Base-by-base conservation (phyloP, 331 rosid species). In the Acacia pycnantha region DNA sequence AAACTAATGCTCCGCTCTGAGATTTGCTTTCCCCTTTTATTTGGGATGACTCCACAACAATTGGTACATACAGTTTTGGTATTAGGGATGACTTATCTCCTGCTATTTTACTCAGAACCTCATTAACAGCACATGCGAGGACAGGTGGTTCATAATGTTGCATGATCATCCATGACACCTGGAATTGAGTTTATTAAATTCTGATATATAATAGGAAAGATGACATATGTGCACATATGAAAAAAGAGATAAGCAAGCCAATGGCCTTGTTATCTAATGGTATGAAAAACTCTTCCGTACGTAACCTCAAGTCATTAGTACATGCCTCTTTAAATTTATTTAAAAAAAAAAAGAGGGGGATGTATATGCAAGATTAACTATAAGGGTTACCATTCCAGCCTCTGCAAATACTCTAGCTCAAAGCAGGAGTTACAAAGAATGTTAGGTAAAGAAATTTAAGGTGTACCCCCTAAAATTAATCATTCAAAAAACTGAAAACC, bases 111-210 rank as follows among this genome's bases (percentile, higher is more conserved):
- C 83, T 67, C 1, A 94, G 93, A 72, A 92, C 87, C 87, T 92
- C 97, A 77, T 82, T 85, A 43, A 94, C 69, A 65, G 92, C 94
- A 71, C 98, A 92, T 62, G 90, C 93, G 56, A 92, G 89, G 61
- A 87, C 69, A 21, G 98, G 98, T 31, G 94, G 90, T 79, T 88
- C 97, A 53, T 88, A 85, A 75, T 76, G 85, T 85, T 91, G 87
- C 92, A 92, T 70, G 67, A 86, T 84, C 84, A 92, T 78, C 69
- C 91, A 21, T 11, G 95, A 90, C n/a, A 92, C 94, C 98, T 94
- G 90, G 84, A 77, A 70, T 79, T 44, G 79, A 79, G 73, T 61
- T 72, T 46, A 53, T 41, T 67, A 69, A 65, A 74, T 82, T 82
- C 68, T 24, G 68, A 79, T 75, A 44, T 70, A 51, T 27, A 12